Percentiles rank a stretch among this genome's conserved stretches.
These are phyloP conservation scores for Lipomyces yamadae DNA, from an alignment of 805 yeast genomes.

Conservation along the genomic window DNA sequence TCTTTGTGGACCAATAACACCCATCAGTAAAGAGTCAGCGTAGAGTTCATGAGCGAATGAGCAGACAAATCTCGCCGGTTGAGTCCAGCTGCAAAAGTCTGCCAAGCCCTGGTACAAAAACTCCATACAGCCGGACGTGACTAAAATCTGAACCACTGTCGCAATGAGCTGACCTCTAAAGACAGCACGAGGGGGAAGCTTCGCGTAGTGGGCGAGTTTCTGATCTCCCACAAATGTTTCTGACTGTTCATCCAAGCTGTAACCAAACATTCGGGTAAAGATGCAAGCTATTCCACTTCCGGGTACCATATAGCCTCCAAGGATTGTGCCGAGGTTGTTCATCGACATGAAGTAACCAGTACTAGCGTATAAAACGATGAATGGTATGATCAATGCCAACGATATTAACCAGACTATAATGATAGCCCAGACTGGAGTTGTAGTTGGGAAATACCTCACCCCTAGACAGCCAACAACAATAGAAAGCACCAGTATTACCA, in stretches of 20 bases:
- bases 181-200: conserved; percentile 56
- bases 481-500: conserved; percentile 51
- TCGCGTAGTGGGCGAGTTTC: conserved; percentile 59
- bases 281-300: conserved; percentile 63
- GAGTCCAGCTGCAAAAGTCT: conserved; percentile 53
- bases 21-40: conserved; percentile 66
- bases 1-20: conserved; percentile 64
- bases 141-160: conserved; percentile 52
- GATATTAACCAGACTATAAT: conserved; percentile 61
- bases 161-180: conserved; percentile 58
- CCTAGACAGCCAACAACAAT: conserved; percentile 44
- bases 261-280: conserved; percentile 43
- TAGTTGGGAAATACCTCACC: conserved; percentile 43
- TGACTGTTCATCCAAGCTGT: conserved; percentile 52
- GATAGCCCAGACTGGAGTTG: conserved; percentile 68
- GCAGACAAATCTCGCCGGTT: conserved; percentile 54
- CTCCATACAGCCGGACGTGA: conserved; percentile 50
- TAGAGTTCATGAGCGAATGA: conserved; percentile 54
- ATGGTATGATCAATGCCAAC: conserved; percentile 61
- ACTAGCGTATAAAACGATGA: conserved; percentile 64
- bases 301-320: conserved; percentile 59
- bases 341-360: conserved; percentile 59
- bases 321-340: conserved; percentile 51
- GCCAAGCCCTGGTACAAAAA: conserved; percentile 39
- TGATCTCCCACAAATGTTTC: conserved; percentile 47